Evolutionary conservation across 108 stramenopile genomes (phyloP).

Genomic region (Pseudonitzschia multiseries): DNA sequence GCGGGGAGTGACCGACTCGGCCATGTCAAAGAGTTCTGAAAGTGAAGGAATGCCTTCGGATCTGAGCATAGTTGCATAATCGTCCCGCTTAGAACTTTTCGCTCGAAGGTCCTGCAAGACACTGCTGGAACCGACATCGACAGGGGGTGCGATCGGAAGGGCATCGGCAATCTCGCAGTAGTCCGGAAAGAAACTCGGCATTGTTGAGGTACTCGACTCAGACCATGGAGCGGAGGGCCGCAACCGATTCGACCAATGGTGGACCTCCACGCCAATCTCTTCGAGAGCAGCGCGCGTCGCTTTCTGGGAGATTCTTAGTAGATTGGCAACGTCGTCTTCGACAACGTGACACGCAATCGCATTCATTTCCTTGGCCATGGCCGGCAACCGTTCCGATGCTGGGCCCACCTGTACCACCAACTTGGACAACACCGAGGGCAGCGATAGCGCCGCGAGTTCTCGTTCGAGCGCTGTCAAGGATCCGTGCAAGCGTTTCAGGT

Average conservation of each 20-base stretch:
- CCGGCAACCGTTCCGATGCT: background rate
- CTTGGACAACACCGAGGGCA: background rate
- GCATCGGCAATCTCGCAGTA: conserved; percentile 12
- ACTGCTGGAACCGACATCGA: background rate
- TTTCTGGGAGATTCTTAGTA: background rate
- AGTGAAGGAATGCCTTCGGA: conserved; percentile 9
- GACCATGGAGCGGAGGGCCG: conserved; percentile 11
- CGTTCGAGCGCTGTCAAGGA: conserved; percentile 1
- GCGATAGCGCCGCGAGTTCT: background rate
- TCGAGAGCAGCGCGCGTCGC: background rate
- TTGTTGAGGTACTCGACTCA: background rate
- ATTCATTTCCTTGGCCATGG: background rate
- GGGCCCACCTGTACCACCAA: conserved; percentile 2
- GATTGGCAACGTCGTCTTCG: conserved; percentile 3
- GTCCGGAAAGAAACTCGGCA: conserved; percentile 15
- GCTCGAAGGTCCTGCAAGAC: background rate
- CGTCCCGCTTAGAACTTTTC: background rate
- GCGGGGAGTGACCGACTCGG: background rate
- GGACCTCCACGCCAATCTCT: background rate
- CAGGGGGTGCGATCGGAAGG: background rate
- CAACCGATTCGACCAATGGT: conserved; percentile 2
- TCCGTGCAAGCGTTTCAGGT: conserved; percentile 3
- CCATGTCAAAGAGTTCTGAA: background rate
- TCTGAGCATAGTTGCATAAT: background rate
- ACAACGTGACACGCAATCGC: conserved; percentile 11